Conservation (phyloP, 176 grass and related monocot genomes). For the Paspalum notatum region DNA sequence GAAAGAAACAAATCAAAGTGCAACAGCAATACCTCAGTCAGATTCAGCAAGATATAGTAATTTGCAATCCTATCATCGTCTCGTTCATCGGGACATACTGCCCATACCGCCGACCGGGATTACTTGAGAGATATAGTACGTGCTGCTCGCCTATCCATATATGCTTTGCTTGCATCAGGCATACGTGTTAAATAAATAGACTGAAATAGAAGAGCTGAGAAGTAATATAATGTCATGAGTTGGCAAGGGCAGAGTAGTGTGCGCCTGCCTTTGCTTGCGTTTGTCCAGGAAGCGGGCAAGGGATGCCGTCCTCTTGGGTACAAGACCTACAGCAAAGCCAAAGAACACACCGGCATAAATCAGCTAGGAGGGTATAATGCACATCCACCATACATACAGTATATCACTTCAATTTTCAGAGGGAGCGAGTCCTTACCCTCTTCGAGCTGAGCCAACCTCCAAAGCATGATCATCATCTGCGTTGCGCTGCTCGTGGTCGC, state of each 20-base stretch:
- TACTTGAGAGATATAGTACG: not conserved
- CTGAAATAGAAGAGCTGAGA: not conserved
- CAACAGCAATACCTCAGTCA: not conserved
- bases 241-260: not conserved
- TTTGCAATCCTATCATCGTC: not conserved
- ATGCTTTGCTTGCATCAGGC: slow-evolving; percentile 12
- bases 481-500: not conserved
- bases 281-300: slow-evolving; percentile 69
- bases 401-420: not conserved
- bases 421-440: not conserved
- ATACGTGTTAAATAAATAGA: not conserved
- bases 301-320: slow-evolving; percentile 61
- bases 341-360: not conserved
- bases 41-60: not conserved
- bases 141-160: not conserved
- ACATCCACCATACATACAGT: too few relatives aligned
- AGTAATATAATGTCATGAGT: not conserved
- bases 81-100: not conserved
- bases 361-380: not conserved
- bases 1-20: slow-evolving; percentile 17
- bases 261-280: slow-evolving; percentile 63
- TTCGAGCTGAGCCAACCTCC: slow-evolving; percentile 1
- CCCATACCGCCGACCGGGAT: not conserved
- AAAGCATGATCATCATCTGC: slow-evolving; percentile 1
- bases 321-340: slow-evolving; percentile 48